phyloP scores from a whole-genome alignment of 805 yeast genomes.

The Teunomyces kruisii region DNA sequence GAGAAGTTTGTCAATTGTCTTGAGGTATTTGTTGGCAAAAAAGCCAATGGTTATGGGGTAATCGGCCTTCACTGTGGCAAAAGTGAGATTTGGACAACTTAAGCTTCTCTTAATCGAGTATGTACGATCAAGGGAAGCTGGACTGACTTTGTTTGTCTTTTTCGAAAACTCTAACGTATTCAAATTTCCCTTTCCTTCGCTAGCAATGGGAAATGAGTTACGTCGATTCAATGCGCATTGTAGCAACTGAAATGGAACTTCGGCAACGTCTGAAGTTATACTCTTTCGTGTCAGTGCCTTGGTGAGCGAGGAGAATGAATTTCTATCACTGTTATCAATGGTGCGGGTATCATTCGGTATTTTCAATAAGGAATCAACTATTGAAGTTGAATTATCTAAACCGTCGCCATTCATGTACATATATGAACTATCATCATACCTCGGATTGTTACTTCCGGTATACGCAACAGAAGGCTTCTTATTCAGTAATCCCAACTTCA shows the following conservation, averaged over 20 bases:
- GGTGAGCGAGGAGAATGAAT: not conserved
- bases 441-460: not conserved
- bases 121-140: not conserved
- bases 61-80: not conserved
- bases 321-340: not conserved
- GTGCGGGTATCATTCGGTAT: constrained; percentile 10
- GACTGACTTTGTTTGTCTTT: constrained; percentile 5
- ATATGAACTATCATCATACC: not conserved
- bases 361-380: constrained; percentile 16
- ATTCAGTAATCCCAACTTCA: constrained; percentile 34
- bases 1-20: constrained; percentile 16
- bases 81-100: constrained; percentile 24
- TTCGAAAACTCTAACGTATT: constrained; percentile 18
- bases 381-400: constrained; percentile 3
- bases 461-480: constrained; percentile 7
- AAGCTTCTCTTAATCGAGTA: constrained; percentile 13
- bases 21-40: constrained; percentile 18
- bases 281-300: constrained; percentile 2
- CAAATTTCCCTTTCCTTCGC: constrained; percentile 16
- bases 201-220: constrained; percentile 31
- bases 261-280: not conserved
- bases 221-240: constrained; percentile 28
- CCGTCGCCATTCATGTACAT: constrained; percentile 1
- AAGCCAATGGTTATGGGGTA: constrained; percentile 14
- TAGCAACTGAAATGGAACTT: constrained; percentile 11